These are phyloP conservation scores for Cyberlindnera samutprakarnensis DNA, from an alignment of 805 yeast species.

Conservation along the genomic window DNA sequence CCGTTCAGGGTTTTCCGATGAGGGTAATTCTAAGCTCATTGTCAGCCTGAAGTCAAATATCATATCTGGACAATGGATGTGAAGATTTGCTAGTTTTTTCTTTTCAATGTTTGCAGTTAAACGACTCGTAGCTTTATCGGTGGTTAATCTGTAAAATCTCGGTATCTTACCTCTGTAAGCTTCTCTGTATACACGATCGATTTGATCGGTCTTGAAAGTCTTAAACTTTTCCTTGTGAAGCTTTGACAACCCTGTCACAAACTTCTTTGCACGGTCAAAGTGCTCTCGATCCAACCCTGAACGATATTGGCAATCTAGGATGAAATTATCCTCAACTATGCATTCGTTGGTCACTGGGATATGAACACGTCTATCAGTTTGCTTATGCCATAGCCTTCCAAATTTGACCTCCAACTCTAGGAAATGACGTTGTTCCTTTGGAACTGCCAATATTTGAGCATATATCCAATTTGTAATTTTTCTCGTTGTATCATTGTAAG, in stretches of 20 bases:
- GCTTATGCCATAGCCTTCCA: conserved; percentile 62
- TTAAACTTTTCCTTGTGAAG: conserved; percentile 47
- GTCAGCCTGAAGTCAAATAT: conserved; percentile 73
- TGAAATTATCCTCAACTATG: conserved; percentile 41
- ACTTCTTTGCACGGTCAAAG: conserved; percentile 48
- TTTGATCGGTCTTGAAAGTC: conserved; percentile 51
- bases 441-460: conserved; percentile 65
- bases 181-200: conserved; percentile 57
- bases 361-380: conserved; percentile 51
- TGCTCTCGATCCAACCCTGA: conserved; percentile 61
- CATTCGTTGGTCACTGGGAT: conserved; percentile 67
- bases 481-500: conserved; percentile 74
- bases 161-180: conserved; percentile 61
- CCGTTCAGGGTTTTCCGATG: conserved; percentile 48
- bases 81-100: conserved; percentile 63
- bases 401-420: conserved; percentile 71
- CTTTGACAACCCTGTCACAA: conserved; percentile 47
- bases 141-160: conserved; percentile 54
- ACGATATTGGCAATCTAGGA: conserved; percentile 50
- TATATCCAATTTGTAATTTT: conserved; percentile 85
- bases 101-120: conserved; percentile 64
- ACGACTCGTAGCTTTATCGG: conserved; percentile 62
- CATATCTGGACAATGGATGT: conserved; percentile 68
- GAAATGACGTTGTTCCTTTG: conserved; percentile 41
- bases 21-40: conserved; percentile 71